Evolutionary conservation across 805 yeast genomes (phyloP), one percentile per base, ranked within the genome.

Genomic region (Candida ortonii): DNA sequence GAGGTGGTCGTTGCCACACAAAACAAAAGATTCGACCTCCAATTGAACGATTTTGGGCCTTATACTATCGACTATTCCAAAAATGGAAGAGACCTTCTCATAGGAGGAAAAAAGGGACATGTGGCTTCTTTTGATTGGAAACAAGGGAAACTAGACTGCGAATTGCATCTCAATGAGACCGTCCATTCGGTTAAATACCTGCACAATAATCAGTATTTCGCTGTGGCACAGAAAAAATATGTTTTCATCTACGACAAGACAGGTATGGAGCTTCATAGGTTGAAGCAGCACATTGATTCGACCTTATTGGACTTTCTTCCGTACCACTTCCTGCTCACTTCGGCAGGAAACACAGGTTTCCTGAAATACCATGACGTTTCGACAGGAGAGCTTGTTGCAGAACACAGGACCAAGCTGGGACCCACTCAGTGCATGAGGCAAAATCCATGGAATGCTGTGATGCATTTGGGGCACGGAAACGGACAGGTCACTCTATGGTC

Each of bases 81-180:
- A 59, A 87, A 87, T 49, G 98, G 99, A 35, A 78, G 96, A 42
- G 82, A 81, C 44, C 59, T 93, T 30, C 68, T 93, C 22, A 65
- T 93, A 15, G 93, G 89, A 8, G 99, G 99, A 13, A 70, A 71
- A 30, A 87, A 86, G 57, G 99, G 99, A 3, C 98, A 93, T 66
- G 78, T 93, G 33, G 97, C 98, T 0, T 77, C 93, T 2, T 81
- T 93, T 69, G 96, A 93, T 64, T 93, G 98, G 97, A 77, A 94
- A 55, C 76, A 78, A 24, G 97, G 97, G 10, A 69, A 67, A 24
- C 63, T 90, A 21, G 81, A 78, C 42, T 79, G 94, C 27, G 99
- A 93, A 59, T 59, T 93, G 35, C 77, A 85, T 53, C 65, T 93
- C 15, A 80, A 83, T 52, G 99, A 93, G 62, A 87, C 97, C 0